A percentile compares a stretch with the other conserved stretches of the same genome.
Evolutionary conservation across 2,329 filamentous ascomycete species (phyloP).

Genomic region (Ambrosiella beaveri): DNA sequence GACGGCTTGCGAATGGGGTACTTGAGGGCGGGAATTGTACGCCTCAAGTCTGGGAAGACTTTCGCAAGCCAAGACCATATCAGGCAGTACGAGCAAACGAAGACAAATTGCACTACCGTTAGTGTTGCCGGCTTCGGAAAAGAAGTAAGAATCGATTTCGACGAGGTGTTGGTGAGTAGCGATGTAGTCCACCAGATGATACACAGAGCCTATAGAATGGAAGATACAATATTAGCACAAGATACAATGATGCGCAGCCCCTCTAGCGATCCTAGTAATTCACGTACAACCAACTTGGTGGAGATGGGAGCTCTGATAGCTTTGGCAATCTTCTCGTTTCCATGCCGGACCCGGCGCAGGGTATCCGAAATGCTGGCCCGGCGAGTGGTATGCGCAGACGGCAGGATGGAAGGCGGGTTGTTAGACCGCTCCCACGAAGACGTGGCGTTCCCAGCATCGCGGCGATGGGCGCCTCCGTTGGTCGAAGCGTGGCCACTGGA

Average conservation of each 20-base stretch:
- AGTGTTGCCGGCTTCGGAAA: conserved; percentile 82
- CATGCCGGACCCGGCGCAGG: conserved; percentile 67
- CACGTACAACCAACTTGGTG: conserved; percentile 61
- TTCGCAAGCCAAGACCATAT: conserved; percentile 59
- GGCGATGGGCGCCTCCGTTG: conserved; percentile 9
- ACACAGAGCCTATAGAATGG: conserved; percentile 50
- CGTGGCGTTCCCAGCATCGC: conserved; percentile 18
- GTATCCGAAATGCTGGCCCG: conserved; percentile 39
- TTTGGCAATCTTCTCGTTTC: conserved; percentile 85
- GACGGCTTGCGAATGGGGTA: conserved; percentile 70
- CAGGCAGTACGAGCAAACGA: conserved; percentile 78
- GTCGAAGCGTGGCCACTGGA: conserved; percentile 4
- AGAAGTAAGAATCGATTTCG: conserved; percentile 86
- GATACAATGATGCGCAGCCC: background rate
- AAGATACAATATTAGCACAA: background rate
- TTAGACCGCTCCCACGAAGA: background rate
- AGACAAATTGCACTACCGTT: conserved; percentile 82
- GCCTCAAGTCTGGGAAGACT: conserved; percentile 52
- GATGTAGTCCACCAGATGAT: conserved; percentile 89
- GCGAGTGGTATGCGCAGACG: conserved; percentile 1
- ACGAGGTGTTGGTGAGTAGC: conserved; percentile 90
- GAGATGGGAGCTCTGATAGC: conserved; percentile 82
- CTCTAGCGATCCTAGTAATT: background rate
- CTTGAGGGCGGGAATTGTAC: conserved; percentile 58
- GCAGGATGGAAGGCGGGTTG: background rate